These are phyloP conservation scores for Marchantia paleacea DNA, from an alignment of 225 moss, liverwort and hornwort species.

Conservation along the genomic window DNA sequence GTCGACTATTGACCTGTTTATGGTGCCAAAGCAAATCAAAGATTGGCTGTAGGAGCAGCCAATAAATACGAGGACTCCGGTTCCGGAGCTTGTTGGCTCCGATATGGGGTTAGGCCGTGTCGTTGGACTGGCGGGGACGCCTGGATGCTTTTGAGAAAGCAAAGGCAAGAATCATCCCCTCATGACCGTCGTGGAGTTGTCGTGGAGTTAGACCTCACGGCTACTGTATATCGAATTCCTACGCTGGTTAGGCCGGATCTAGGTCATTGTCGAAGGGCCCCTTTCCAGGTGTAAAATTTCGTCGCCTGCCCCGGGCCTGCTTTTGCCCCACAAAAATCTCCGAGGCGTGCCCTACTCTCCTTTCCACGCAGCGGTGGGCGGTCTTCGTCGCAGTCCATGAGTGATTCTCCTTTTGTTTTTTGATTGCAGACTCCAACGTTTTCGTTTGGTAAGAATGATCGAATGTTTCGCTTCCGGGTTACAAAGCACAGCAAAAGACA, in stretches of 20 bases:
- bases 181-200: not conserved
- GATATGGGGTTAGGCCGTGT: not conserved
- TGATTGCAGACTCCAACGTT: not conserved
- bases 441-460: not conserved
- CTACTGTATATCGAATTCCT: not conserved
- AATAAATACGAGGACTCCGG: no score
- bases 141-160: not conserved
- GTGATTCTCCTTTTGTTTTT: not conserved
- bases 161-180: not conserved
- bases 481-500: not conserved
- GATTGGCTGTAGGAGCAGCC: no score
- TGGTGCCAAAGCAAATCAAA: no score
- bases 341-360: not conserved
- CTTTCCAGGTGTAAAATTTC: not conserved
- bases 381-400: not conserved
- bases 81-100: no score
- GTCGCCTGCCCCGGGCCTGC: not conserved
- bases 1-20: no score
- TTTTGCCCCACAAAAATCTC: not conserved
- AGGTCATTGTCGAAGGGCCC: not conserved
- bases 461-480: not conserved
- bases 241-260: not conserved
- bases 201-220: not conserved
- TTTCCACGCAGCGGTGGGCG: no score
- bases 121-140: not conserved